Percentiles rank a stretch among this genome's conserved stretches.
Conservation (phyloP, 139 green algal genomes). For the Coelastrella sp. region DNA sequence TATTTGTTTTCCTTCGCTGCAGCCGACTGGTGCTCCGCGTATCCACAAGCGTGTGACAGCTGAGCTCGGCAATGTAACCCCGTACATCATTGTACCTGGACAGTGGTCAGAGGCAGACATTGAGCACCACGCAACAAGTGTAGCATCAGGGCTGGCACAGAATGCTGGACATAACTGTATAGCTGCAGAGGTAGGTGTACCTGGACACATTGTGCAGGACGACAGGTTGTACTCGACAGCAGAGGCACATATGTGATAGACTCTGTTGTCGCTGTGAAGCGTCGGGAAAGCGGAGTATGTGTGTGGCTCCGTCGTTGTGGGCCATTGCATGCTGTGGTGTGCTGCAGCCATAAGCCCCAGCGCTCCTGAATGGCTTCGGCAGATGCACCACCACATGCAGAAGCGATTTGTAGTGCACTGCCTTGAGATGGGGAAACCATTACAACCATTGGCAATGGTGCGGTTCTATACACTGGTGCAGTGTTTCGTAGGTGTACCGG, state of each 20-base stretch:
- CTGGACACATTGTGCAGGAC: neutral
- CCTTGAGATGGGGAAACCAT: no score
- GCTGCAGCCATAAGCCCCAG: no score
- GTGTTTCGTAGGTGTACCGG: neutral
- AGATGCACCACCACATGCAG: no score
- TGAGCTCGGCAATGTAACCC: slow-evolving; percentile 91
- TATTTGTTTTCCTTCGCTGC: neutral
- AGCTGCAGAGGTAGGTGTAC: slow-evolving; percentile 70
- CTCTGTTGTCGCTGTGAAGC: no score
- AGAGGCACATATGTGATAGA: no score
- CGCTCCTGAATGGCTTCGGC: no score
- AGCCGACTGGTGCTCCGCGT: slow-evolving; percentile 14
- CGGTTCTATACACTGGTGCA: neutral
- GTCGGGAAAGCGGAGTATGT: no score
- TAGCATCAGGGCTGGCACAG: slow-evolving; percentile 72
- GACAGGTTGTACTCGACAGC: neutral
- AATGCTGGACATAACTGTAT: slow-evolving; percentile 90
- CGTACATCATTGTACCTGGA: slow-evolving; percentile 85
- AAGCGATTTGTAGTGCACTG: no score
- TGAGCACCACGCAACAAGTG: slow-evolving; percentile 74
- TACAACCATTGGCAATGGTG: no score
- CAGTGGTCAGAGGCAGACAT: slow-evolving; percentile 75
- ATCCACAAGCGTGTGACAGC: slow-evolving; percentile 71
- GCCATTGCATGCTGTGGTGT: no score
- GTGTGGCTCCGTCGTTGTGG: no score